Base-by-base conservation (phyloP, 768 basidiomycete species). In the Heimioporus sp. region DNA sequence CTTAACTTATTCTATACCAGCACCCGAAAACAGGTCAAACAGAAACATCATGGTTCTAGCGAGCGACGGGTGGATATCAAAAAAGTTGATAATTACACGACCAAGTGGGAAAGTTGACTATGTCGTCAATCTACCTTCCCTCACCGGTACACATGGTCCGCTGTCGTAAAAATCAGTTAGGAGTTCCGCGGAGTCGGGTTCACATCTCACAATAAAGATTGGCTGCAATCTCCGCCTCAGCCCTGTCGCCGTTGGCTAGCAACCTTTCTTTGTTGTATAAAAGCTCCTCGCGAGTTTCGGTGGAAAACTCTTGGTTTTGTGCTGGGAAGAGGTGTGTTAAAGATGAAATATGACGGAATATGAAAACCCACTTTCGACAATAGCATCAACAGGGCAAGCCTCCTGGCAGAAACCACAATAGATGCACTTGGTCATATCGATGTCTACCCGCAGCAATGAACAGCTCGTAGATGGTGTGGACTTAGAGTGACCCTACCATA, bases 391-490 rank as follows among this genome's bases (percentile, higher is more conserved):
- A 2, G 97, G 97, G 70, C 97, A 99, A 30, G 97, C 97, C 74
- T 98, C 97, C 73, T 98, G 96, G 72, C 97, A 98, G 80, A 98
- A 98, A 48, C 97, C 97, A 72, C 97, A 99, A 78, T 99, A 99
- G 65, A 99, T 99, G 74, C 97, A 98, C 79, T 95, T 98, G 53
- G 97, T 99, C 97, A 99, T 99, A 71, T 99, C 97, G 63, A 98
- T 94, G 73, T 98, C 92, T 95, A 58, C 28, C 47, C 46, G 43
- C 39, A 6, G 30, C 24, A 10, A 37, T 49, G 45, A 53, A 31
- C 30, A 20, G 1, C 10, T 28, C 10, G n/a, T 24, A 3, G 37
- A 31, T 10, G 11, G 34, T 30, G 24, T 15, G 38, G 52, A 37
- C 42, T 31, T 5, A 21, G 51, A 53, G 21, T 36, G 36, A 48